Evolutionary conservation across 345 rosid species (phyloP), one percentile per base, ranked within the genome.

Genomic region (Pistacia vera): DNA sequence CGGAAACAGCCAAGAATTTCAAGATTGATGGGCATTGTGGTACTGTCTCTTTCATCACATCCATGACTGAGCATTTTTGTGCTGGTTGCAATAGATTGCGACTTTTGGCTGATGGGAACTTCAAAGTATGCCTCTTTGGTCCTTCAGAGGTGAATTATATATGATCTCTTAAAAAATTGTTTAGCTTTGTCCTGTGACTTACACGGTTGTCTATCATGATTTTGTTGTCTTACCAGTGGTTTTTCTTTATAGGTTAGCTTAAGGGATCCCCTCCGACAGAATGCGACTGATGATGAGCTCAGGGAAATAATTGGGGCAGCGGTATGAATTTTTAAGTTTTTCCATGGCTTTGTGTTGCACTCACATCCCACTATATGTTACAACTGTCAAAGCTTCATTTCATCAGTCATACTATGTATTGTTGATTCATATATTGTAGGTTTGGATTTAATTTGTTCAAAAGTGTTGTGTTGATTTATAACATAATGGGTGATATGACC

Each of bases 41-140:
- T 74, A 83, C 79, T 77, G 97, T 96, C 41, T 96, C 99, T 74
- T 96, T 96, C 77, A 88, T 96, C 85, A 96, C 99, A 72, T 96
- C 99, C 56, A 96, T 93, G 99, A 92, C 94, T 1, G 87, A 96
- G 85, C 98, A 93, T 85, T 96, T 96, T 77, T 96, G 99, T 87
- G 87, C 97, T 75, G 99, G 99, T 83, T 96, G 98, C 90, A 93
- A 92, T 84, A 88, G 99, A 81, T 81, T 96, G 87, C 89, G 98
- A 78, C 94, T 93, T 77, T 88, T 96, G 77, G 98, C 99, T 9
- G 97, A 96, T 87, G 99, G 99, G 64, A 96, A 93, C 89, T 91
- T 93, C 80, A 93, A 96, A 93, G 97, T 96, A n/a, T 96, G 99
- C 87, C 90, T 96, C 82, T 96, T 96, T 59, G 98, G 98, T 78